Evolutionary conservation across 1,139 yeast species (phyloP), one percentile per base, ranked within the genome.

Genomic region (Lodderomyces pseudojiufengensis): DNA sequence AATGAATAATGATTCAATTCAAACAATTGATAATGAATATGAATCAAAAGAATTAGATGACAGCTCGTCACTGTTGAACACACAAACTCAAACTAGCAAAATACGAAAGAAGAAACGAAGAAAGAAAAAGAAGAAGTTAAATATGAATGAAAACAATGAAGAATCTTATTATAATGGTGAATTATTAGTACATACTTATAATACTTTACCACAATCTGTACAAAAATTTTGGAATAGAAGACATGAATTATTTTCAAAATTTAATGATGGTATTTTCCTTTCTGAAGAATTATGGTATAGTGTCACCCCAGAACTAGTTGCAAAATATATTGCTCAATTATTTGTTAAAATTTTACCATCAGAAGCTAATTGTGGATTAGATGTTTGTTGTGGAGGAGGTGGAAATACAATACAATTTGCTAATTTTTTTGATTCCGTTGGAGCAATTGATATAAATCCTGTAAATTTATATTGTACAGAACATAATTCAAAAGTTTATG

Each of bases 351-450:
- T 64, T 10, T 38, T 68, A 3, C 63, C 88, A 0, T 61, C 88
- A 0, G 51, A 67, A 0, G 73, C 80, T 1, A 50, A 52, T 2
- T 58, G 64, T 1, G 53, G 75, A 0, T 50, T 80, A 36, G 98
- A 92, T 53, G 73, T 87, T 4, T 90, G 90, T 52, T 84, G 96
- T 47, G 99, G 99, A 0, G 97, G 95, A 2, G 98, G 97, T 0
- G 98, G 98, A 0, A 92, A 92, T 54, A 66, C 88, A 1, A 85
- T 88, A 28, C 96, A 87, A 49, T 80, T 92, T 58, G 90, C 92
- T 1, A 55, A 65, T 32, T 52, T 53, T 12, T 84, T 83, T 48
- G 71, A 73, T 2, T 50, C 55, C 15, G 86, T 81, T 1, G 74
- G 78, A 11, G 90, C 84, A 3, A 63, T 86, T 2, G 98, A 92